phyloP scores from a whole-genome alignment of 202 grass and related monocot species.

The Panicum virgatum region DNA sequence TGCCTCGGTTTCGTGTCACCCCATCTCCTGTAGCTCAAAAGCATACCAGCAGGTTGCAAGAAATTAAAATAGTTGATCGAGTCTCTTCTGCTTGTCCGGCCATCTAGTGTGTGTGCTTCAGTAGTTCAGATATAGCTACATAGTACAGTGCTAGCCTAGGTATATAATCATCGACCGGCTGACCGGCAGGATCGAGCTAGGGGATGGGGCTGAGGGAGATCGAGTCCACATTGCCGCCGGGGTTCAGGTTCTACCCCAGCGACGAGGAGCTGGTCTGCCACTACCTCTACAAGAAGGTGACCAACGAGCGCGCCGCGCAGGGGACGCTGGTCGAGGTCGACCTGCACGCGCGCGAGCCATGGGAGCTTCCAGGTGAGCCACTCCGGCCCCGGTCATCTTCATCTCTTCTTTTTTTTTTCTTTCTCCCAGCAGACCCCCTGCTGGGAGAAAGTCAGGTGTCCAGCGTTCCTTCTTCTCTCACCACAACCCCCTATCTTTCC shows the following conservation, averaged over 20 bases:
- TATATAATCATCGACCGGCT: too few relatives aligned
- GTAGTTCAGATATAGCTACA: too few relatives aligned
- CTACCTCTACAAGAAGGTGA: constrained; percentile 89
- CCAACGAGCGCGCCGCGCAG: constrained; percentile 60
- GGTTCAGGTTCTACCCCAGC: constrained; percentile 95
- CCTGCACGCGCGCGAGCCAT: constrained; percentile 85
- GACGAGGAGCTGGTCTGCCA: constrained; percentile 98
- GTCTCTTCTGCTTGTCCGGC: background rate
- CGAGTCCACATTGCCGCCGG: constrained; percentile 84
- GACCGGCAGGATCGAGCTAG: background rate
- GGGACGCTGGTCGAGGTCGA: constrained; percentile 89
- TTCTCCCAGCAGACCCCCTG: background rate
- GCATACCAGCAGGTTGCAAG: background rate
- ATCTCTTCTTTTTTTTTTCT: too few relatives aligned
- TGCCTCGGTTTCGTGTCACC: background rate
- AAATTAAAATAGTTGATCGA: background rate
- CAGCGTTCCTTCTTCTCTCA: too few relatives aligned
- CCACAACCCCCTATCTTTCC: too few relatives aligned
- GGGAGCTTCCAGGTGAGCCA: constrained; percentile 80
- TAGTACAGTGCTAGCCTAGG: too few relatives aligned
- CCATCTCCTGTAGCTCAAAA: background rate
- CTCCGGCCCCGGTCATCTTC: background rate
- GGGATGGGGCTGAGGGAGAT: constrained; percentile 80
- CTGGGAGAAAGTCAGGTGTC: too few relatives aligned
- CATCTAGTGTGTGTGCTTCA: background rate